Evolutionary conservation across 2,329 filamentous ascomycete species (phyloP), one percentile per base, ranked within the genome.

Genomic region (Aspergillus sp.): DNA sequence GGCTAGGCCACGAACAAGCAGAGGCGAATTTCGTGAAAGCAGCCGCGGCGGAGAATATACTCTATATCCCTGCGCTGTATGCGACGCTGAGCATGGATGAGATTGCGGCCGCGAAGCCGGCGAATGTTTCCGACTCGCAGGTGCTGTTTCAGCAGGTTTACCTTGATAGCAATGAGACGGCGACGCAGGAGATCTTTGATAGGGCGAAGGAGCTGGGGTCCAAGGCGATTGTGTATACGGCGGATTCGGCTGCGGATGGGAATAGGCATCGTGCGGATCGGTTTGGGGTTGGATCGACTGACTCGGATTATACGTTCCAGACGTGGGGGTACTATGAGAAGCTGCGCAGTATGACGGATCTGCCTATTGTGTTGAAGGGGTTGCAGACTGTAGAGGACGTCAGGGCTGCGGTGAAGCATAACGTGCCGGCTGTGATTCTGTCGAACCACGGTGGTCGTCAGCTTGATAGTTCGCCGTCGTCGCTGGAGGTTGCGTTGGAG

Each of bases 241-340:
- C 97, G 20, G 93, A 98, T 73, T 91, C 92, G 0, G 90, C 93
- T 0, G 90, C 95, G 1, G 89, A 91, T 0, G 93, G 92, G 0
- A 97, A 97, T 79, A 82, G 93, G 3, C 51, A 50, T 3, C 56
- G 55, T 5, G 59, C 56, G 5, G 30, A 40, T 12, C 56, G 59
- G 12, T 58, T 55, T 20, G 51, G 52, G 9, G 52, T 56, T 2
- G 56, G 57, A 4, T 56, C 57, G 1, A 33, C 41, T 4, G 39
- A 58, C 22, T 45, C 45, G n/a, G 30, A 33, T 2, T 58, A 54
- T 49, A 51, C 53, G n/a, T 37, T 51, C 12, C 45, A 50, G 13
- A 59, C 56, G 4, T 58, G 56, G 52, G 56, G 46, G n/a, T 45
- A 48, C 17, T 56, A 56, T 34, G 57, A 53, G 33, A 52, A 58